Evolutionary conservation across 352 stramenopile species (phyloP).

Genomic region (Elongisporangium prolatum): DNA sequence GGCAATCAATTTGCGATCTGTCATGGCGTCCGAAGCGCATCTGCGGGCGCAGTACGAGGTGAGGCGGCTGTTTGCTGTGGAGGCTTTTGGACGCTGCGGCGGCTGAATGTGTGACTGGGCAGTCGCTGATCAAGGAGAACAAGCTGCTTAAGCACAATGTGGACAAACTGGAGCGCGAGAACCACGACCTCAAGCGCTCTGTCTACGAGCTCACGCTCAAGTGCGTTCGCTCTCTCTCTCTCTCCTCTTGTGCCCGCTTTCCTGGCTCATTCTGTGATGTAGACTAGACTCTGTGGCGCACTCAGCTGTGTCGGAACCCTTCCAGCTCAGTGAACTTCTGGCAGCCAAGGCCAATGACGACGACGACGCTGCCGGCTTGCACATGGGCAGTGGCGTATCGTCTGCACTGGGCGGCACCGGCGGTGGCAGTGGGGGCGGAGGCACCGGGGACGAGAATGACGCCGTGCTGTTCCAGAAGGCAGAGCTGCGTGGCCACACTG

Average conservation of each 20-base stretch:
- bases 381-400: conserved; percentile 23
- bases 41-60: conserved; percentile 83
- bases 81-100: too few relatives aligned
- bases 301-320: conserved; percentile 38
- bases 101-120: background rate
- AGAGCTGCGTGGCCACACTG: conserved; percentile 65
- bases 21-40: conserved; percentile 81
- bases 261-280: background rate
- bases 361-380: conserved; percentile 29
- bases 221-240: conserved; percentile 20
- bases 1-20: background rate
- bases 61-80: conserved; percentile 1
- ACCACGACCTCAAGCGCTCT: conserved; percentile 89
- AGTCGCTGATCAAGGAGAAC: conserved; percentile 82
- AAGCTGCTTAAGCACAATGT: conserved; percentile 77
- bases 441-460: conserved; percentile 45
- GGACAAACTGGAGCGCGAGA: conserved; percentile 84
- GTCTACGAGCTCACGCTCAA: conserved; percentile 88
- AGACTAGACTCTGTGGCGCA: conserved; percentile 64
- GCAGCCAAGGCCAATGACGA: conserved; percentile 27
- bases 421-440: conserved; percentile 47
- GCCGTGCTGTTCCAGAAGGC: conserved; percentile 81
- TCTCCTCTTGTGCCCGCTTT: background rate
- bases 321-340: conserved; percentile 68
- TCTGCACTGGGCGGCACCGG: conserved; percentile 30